These are phyloP conservation scores for Phaffia rhodozyma DNA, from an alignment of 1,284 basidiomycete genomes.

Conservation along the genomic window DNA sequence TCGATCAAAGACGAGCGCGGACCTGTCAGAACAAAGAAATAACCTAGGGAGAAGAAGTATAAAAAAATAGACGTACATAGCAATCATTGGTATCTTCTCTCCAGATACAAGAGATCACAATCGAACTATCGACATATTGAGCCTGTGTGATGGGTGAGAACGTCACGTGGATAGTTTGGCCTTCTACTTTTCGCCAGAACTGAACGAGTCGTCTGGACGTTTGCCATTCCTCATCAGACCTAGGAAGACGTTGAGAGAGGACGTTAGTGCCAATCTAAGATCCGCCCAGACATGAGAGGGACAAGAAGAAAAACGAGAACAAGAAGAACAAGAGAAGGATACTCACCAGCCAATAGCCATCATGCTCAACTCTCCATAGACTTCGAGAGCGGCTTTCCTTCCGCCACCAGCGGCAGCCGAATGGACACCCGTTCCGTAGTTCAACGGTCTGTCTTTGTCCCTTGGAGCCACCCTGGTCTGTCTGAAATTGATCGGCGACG, in stretches of 20 bases:
- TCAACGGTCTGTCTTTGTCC: background rate
- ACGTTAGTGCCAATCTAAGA: too few relatives aligned
- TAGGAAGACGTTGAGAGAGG: constrained; percentile 12
- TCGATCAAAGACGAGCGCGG: too few relatives aligned
- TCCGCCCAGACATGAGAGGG: background rate
- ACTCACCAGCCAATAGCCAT: constrained; percentile 44
- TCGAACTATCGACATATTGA: constrained; percentile 38
- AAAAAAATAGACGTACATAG: constrained; percentile 39
- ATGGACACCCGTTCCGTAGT: background rate
- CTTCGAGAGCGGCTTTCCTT: constrained; percentile 23
- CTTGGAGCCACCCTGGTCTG: background rate
- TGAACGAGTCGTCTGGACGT: constrained; percentile 41
- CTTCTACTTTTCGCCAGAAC: constrained; percentile 42
- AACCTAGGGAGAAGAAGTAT: background rate
- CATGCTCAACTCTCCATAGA: constrained; percentile 39
- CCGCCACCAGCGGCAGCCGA: background rate
- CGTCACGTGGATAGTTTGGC: constrained; percentile 38
- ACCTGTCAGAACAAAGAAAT: background rate
- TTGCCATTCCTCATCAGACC: constrained; percentile 40
- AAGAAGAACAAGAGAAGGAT: background rate
- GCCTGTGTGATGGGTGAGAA: constrained; percentile 38
- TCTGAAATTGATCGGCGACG: background rate
- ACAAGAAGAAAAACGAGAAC: background rate
- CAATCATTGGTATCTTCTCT: constrained; percentile 63
- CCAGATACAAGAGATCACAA: constrained; percentile 72